Percentiles rank a stretch among this genome's conserved stretches.
Evolutionary conservation across 2,329 filamentous ascomycete genomes (phyloP).

Genomic region (Diaporthe citriasiana): DNA sequence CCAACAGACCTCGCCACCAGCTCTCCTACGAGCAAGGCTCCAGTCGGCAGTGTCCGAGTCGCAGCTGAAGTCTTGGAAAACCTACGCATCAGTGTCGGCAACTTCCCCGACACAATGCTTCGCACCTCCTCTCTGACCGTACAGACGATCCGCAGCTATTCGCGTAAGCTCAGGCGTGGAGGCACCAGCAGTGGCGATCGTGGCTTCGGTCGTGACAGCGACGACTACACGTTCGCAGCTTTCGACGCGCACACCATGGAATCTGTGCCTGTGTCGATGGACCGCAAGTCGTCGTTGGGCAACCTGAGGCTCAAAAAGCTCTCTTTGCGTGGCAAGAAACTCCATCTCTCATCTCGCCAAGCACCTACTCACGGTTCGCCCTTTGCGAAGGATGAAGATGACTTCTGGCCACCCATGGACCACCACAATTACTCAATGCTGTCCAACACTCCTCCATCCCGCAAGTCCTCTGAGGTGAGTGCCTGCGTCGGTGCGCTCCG

Average conservation of each 20-base stretch:
- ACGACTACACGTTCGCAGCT: slow-evolving; percentile 44
- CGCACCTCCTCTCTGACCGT: slow-evolving; percentile 67
- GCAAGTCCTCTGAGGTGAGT: slow-evolving; percentile 7
- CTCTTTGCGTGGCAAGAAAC: slow-evolving; percentile 37
- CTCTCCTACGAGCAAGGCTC: slow-evolving; percentile 32
- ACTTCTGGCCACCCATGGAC: slow-evolving; percentile 28
- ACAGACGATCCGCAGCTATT: slow-evolving; percentile 70
- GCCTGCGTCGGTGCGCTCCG: slow-evolving; percentile 54
- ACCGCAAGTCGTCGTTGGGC: slow-evolving; percentile 32
- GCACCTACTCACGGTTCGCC: slow-evolving; percentile 13
- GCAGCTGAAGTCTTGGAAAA: slow-evolving; percentile 68
- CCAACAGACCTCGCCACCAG: neutral
- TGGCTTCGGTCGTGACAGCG: slow-evolving; percentile 38
- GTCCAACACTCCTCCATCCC: slow-evolving; percentile 11
- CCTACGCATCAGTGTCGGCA: slow-evolving; percentile 66
- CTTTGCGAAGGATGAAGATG: slow-evolving; percentile 15
- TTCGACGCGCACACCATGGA: neutral
- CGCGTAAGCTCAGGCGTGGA: slow-evolving; percentile 64
- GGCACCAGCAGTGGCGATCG: slow-evolving; percentile 33
- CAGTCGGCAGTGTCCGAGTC: slow-evolving; percentile 59
- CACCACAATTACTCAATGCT: slow-evolving; percentile 18
- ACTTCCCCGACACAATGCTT: slow-evolving; percentile 73
- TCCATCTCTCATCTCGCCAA: slow-evolving; percentile 29
- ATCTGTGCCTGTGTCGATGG: neutral
- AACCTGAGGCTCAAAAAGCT: slow-evolving; percentile 36